A percentile compares a stretch with the other conserved stretches of the same genome.
Conservation (phyloP, 2,329 filamentous ascomycete genomes). For the Lachnellula occidentalis region DNA sequence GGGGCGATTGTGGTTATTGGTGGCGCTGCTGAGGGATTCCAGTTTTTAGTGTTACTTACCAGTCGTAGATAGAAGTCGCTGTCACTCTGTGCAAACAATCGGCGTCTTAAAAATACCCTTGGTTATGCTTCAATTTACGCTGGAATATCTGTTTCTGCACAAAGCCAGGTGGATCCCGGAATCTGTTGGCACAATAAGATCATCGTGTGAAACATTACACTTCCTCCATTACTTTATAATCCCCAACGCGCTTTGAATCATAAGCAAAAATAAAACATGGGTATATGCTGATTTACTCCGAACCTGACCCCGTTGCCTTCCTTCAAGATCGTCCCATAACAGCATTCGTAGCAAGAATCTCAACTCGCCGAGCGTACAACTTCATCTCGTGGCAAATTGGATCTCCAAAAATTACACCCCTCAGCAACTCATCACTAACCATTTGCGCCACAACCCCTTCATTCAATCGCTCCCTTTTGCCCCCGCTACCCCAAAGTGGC, state of each 20-base stretch:
- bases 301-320: background rate
- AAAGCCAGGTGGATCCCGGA: too few relatives aligned
- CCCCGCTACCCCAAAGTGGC: slow-evolving; percentile 34
- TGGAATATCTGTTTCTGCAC: too few relatives aligned
- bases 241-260: too few relatives aligned
- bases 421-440: slow-evolving; percentile 61
- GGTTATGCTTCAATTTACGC: too few relatives aligned
- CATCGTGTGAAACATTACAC: too few relatives aligned
- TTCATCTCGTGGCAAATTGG: slow-evolving; percentile 76
- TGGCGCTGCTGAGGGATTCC: background rate
- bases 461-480: slow-evolving; percentile 44
- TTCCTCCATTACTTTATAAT: too few relatives aligned
- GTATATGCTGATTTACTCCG: background rate
- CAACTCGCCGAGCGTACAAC: slow-evolving; percentile 67
- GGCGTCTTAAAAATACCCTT: background rate
- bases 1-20: background rate
- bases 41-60: background rate
- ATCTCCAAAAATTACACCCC: slow-evolving; percentile 73
- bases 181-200: too few relatives aligned
- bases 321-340: slow-evolving; percentile 42
- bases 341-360: slow-evolving; percentile 64
- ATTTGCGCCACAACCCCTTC: slow-evolving; percentile 65
- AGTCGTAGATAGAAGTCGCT: background rate
- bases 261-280: background rate
- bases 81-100: background rate